phyloP scores from a whole-genome alignment of 2,329 filamentous ascomycete species.

The Ophiostoma fasciatum region DNA sequence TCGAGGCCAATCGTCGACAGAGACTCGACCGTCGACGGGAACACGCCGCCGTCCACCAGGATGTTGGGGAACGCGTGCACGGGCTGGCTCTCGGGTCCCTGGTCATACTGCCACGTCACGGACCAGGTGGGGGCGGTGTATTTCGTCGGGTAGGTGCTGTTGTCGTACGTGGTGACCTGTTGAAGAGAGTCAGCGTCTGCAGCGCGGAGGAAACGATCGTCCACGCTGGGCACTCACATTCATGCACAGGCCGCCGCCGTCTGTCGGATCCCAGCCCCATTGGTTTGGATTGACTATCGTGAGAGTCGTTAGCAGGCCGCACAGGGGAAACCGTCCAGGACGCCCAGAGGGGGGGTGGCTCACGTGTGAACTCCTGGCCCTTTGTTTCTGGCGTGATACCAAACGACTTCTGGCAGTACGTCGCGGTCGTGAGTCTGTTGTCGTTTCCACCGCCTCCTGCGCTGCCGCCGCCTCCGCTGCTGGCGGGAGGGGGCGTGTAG shows the following conservation, averaged over 20 bases:
- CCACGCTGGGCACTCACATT: neutral
- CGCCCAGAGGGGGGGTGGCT: conserved; percentile 15
- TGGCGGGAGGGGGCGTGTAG: conserved; percentile 20
- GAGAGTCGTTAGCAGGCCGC: no score
- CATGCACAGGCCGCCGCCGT: conserved; percentile 16
- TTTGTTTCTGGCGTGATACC: conserved; percentile 30
- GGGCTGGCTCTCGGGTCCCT: conserved; percentile 24
- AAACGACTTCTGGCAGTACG: conserved; percentile 27
- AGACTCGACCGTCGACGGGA: conserved; percentile 26
- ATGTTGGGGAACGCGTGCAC: conserved; percentile 42
- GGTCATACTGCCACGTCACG: conserved; percentile 37
- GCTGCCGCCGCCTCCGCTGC: conserved; percentile 4
- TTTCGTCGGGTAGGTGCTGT: conserved; percentile 32
- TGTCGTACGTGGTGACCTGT: conserved; percentile 35
- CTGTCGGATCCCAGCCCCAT: conserved; percentile 29
- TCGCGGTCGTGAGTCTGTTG: conserved; percentile 21
- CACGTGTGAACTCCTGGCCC: conserved; percentile 32
- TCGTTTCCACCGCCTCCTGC: conserved; percentile 10
- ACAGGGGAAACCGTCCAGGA: no score
- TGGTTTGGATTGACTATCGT: conserved; percentile 42
- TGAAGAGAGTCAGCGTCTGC: neutral
- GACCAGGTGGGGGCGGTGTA: conserved; percentile 32
- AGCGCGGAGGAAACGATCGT: neutral
- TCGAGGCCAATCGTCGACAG: conserved; percentile 28
- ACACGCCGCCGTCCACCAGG: conserved; percentile 26